Percentiles rank a stretch among this genome's conserved stretches.
These are phyloP conservation scores for Reticulascus tulasneorum DNA, from an alignment of 2,329 filamentous ascomycete genomes.

Conservation along the genomic window DNA sequence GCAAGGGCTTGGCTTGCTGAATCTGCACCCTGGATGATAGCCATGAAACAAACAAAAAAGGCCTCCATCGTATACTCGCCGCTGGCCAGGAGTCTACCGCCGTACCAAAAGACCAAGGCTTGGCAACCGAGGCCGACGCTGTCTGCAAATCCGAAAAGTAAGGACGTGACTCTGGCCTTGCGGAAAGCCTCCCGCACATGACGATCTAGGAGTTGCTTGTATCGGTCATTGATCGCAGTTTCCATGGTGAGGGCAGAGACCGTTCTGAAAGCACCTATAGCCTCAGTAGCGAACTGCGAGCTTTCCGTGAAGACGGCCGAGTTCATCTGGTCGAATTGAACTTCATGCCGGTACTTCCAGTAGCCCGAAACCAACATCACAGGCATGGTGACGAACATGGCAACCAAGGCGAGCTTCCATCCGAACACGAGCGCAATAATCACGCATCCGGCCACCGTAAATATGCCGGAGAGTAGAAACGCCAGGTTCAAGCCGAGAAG, in stretches of 20 bases:
- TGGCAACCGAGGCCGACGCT: slow-evolving; percentile 32
- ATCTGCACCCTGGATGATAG: slow-evolving; percentile 49
- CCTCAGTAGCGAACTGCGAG: slow-evolving; percentile 60
- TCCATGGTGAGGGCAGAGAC: slow-evolving; percentile 60
- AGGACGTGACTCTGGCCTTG: slow-evolving; percentile 26
- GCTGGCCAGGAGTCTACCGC: slow-evolving; percentile 17
- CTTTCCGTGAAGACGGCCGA: slow-evolving; percentile 54
- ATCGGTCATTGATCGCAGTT: slow-evolving; percentile 42
- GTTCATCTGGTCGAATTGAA: slow-evolving; percentile 55
- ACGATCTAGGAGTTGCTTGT: slow-evolving; percentile 27
- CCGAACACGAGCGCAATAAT: slow-evolving; percentile 26
- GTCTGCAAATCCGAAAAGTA: slow-evolving; percentile 31
- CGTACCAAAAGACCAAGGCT: slow-evolving; percentile 55
- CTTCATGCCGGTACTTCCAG: slow-evolving; percentile 40
- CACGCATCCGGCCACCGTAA: slow-evolving; percentile 24
- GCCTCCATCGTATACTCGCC: slow-evolving; percentile 32
- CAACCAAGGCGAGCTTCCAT: slow-evolving; percentile 34
- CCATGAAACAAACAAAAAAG: slow-evolving; percentile 53
- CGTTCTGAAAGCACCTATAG: slow-evolving; percentile 60
- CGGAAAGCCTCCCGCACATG: slow-evolving; percentile 27
- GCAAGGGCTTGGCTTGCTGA: slow-evolving; percentile 23
- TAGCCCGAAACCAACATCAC: slow-evolving; percentile 29
- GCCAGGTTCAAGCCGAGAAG: slow-evolving; percentile 27
- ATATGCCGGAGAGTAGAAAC: slow-evolving; percentile 22
- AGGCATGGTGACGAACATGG: slow-evolving; percentile 31